Evolutionary conservation across 805 yeast genomes (phyloP), one percentile per base, ranked within the genome.

Genomic region (Saccharomycopsis babjevae): DNA sequence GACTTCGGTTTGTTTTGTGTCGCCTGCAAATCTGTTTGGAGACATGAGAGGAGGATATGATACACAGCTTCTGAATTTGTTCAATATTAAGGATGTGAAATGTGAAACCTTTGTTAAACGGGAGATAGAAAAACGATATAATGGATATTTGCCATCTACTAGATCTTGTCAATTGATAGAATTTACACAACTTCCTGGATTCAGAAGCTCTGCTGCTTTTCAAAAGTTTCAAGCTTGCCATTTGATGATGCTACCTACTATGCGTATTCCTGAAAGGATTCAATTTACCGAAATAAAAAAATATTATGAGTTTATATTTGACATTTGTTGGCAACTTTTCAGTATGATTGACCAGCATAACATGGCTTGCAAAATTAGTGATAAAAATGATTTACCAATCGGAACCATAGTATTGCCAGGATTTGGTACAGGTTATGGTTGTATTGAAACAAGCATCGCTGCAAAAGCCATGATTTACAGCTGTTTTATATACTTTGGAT

Each of bases 21-120:
- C 64, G 1, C 62, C 64, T 8, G 62, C 60, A 13, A 62, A 62
- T 56, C 60, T 62, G 15, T 62, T 59, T 30, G 64, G 61, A 10
- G 52, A 56, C 20, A 62, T 62, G 64, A 56, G 54, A 52, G 64
- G 62, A 10, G 64, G 64, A 7, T 59, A 59, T 40, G 64, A 62
- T 50, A 42, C 60, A 1, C 50, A 57, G 22, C 52, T 61, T 62
- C 38, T 28, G 54, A 32, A 15, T 18, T 28, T 59, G 46, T 58
- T 58, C 57, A 50, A 56, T 54, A 58, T 28, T 5, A 36, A 39
- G 13, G 30, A 50, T 18, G 15, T 18, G 15, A 30, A 18, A 36
- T 34, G 61, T 11, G 61, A 57, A 54, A 13, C 56, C 3, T 43
- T 22, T 46, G 39, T 58, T 25, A 61, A 57, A 38, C 30, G 36